A percentile compares a stretch with the other conserved stretches of the same genome.
Conservation (phyloP, 2,329 filamentous ascomycete species). For the Apiospora hydei region DNA sequence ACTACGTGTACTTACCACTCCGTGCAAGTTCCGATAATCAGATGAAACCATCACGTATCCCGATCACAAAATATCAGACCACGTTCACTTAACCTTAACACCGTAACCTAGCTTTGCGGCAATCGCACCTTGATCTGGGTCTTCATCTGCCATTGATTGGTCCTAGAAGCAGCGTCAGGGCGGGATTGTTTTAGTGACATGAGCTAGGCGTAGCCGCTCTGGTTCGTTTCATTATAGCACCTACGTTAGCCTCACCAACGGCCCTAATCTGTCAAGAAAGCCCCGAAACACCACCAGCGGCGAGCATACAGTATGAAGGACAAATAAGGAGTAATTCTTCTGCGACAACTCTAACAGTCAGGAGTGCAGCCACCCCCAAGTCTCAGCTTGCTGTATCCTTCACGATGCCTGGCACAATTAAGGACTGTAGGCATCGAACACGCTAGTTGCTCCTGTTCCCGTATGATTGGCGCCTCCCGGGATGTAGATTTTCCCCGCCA, state of each 20-base stretch:
- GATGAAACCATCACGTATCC: neutral
- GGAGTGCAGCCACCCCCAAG: neutral
- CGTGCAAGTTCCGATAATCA: neutral
- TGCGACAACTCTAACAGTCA: neutral
- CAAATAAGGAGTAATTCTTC: neutral
- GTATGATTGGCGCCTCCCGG: slow-evolving; percentile 1
- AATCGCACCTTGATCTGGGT: neutral
- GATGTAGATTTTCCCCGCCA: slow-evolving; percentile 3
- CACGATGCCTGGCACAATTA: neutral
- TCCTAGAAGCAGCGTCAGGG: neutral
- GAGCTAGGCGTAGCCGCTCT: neutral
- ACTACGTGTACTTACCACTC: neutral
- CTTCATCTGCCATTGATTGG: neutral
- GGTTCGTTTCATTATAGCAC: neutral
- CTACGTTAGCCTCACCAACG: neutral
- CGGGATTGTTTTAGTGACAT: neutral
- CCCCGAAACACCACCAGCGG: neutral
- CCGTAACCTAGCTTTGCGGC: neutral
- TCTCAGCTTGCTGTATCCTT: neutral
- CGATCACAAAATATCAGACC: neutral
- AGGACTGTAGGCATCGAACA: slow-evolving; percentile 5
- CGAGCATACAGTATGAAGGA: neutral
- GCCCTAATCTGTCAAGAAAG: neutral
- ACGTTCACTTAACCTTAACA: neutral
- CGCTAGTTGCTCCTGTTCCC: slow-evolving; percentile 1